Evolutionary conservation across 1,284 basidiomycete species (phyloP), one percentile per base, ranked within the genome.

Genomic region (Rhodotorula sp.): DNA sequence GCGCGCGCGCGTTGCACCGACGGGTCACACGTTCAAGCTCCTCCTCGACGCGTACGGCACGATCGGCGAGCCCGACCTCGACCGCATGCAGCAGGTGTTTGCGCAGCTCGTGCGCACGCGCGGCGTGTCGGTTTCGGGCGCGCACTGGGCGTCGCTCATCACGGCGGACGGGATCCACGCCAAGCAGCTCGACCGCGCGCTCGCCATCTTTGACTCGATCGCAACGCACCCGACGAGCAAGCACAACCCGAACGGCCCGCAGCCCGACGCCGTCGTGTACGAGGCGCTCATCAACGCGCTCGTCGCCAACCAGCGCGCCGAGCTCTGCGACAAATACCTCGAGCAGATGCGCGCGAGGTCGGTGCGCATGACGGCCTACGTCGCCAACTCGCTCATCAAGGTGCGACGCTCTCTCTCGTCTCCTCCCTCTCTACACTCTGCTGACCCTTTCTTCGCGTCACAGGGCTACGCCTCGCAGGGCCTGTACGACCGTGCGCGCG

Each of bases 1-100:
- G 49, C 80, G 82, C 21, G 88, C 87, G 10, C 82, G 86, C 2
- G 89, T 99, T 52, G 78, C 81, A 9, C 93, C 93, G 44, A 90
- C 91, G 7, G 88, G 89, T 16, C 91, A 97, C 81, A 97, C 94
- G 23, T 97, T 95, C 85, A 97, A 95, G 90, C 87, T 99, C 45
- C 86, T 99, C 46, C 86, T 99, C 61, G 96, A 99, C 78, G 88
- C 90, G 0, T 94, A 94, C 81, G 94, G 93, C 14, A 86, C 89
- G 0, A 89, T 97, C 65, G 89, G 92, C 55, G 60, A 78, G n/a
- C 85, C 93, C 56, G 90, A 96, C 79, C 83, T 91, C n/a, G 78
- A 79, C 7, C 84, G 87, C 5, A 91, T 97, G 89, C 87, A 92
- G 77, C 80, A 84, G 25, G 87, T 90, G 13, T 97, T 96, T 80